These are phyloP conservation scores for Blastomyces emzantsi DNA, from an alignment of 2,329 filamentous ascomycete genomes.

Conservation along the genomic window DNA sequence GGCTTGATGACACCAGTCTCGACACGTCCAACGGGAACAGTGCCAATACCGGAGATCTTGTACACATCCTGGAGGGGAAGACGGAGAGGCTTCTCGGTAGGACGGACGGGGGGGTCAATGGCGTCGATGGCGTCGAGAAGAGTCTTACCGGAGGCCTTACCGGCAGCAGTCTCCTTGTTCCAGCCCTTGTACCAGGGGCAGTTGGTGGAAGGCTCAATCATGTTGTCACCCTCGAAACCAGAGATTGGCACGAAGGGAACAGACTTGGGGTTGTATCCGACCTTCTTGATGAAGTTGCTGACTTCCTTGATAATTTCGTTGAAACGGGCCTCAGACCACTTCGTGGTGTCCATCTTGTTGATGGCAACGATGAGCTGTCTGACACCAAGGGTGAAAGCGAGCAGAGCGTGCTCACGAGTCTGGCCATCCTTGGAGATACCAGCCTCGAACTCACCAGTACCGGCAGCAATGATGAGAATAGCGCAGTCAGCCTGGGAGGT, in stretches of 20 bases:
- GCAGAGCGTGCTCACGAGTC: constrained; percentile 99
- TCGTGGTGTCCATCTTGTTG: constrained; percentile 99
- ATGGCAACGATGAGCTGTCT: constrained; percentile 99
- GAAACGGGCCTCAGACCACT: constrained; percentile 95
- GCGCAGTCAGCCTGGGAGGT: constrained; percentile 99
- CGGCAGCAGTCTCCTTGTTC: constrained; percentile 94
- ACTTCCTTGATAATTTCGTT: constrained; percentile 99
- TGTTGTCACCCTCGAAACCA: constrained; percentile 99
- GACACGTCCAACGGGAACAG: constrained; percentile 99
- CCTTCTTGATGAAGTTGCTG: constrained; percentile 99
- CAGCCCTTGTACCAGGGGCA: constrained; percentile 99
- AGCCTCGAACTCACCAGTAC: constrained; percentile 99
- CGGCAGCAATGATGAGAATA: constrained; percentile 99
- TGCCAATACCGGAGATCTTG: constrained; percentile 99
- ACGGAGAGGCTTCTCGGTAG: constrained; percentile 98
- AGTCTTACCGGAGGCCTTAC: constrained; percentile 87
- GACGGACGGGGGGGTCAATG: constrained; percentile 87
- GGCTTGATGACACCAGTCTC: constrained; percentile 95
- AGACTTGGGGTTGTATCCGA: constrained; percentile 99
- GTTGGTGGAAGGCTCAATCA: constrained; percentile 83
- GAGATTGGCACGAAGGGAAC: constrained; percentile 99
- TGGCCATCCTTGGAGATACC: constrained; percentile 99
- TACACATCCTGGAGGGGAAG: constrained; percentile 99
- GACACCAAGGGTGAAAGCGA: constrained; percentile 99
- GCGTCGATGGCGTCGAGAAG: constrained; percentile 98